phyloP scores from a whole-genome alignment of 306 rosid species.

The Quercus glauca region DNA sequence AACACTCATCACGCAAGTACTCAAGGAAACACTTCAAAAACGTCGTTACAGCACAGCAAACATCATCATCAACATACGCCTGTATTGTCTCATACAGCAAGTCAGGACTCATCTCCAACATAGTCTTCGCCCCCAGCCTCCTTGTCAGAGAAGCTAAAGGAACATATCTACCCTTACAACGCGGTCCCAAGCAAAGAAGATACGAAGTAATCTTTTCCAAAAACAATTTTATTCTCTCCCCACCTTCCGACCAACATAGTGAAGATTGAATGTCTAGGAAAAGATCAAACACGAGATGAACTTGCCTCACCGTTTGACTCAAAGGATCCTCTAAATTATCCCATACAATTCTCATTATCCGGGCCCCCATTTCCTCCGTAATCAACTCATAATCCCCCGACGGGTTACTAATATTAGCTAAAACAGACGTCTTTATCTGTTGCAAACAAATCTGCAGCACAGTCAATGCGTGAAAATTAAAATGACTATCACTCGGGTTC shows the following conservation, averaged over 20 bases:
- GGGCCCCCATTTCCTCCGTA: constrained; percentile 77
- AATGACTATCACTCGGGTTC: constrained; percentile 86
- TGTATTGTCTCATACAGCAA: constrained; percentile 58
- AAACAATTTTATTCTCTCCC: constrained; percentile 57
- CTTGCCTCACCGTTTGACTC: constrained; percentile 96
- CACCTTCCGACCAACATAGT: constrained; percentile 66
- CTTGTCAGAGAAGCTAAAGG: constrained; percentile 86
- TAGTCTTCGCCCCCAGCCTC: constrained; percentile 79
- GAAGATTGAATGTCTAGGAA: constrained; percentile 85
- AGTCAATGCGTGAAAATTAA: constrained; percentile 86
- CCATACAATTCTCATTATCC: constrained; percentile 80
- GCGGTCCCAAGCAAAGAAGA: constrained; percentile 76
- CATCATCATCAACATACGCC: constrained; percentile 88
- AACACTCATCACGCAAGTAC: constrained; percentile 81
- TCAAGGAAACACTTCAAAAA: constrained; percentile 89
- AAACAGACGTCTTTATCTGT: constrained; percentile 71
- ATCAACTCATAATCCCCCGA: constrained; percentile 57
- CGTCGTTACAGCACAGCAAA: constrained; percentile 87
- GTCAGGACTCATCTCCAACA: constrained; percentile 64
- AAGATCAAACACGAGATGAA: constrained; percentile 86
- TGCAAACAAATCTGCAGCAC: constrained; percentile 97
- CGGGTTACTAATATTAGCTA: constrained; percentile 46
- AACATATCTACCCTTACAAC: constrained; percentile 92
- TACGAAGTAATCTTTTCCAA: constrained; percentile 66
- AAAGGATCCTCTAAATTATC: constrained; percentile 92